Evolutionary conservation across 2,329 filamentous ascomycete genomes (phyloP), one percentile per base, ranked within the genome.

Genomic region (Fusarium sp.): DNA sequence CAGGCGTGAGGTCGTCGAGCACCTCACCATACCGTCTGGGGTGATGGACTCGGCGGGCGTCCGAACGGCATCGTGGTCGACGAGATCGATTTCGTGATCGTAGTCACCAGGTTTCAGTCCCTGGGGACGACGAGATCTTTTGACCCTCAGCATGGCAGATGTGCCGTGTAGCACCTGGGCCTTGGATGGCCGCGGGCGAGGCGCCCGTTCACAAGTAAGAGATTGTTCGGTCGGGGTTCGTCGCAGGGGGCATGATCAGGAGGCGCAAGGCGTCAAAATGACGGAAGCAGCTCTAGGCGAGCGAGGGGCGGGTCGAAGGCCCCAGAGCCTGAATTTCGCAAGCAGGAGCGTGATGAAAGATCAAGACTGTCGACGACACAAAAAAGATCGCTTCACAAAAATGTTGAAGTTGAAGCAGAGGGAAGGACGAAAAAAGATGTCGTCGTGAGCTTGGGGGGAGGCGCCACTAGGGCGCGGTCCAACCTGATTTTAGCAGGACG

Each of bases 51-150:
- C 64, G 58, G 73, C 64, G 45, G 77, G 76, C 43, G 78, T 78
- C 58, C 66, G 64, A 14, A 73, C 75, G 70, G 80, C 72, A 78
- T 85, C 85, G 66, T 86, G 84, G 81, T 94, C 92, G 75, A 94
- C 86, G 41, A 95, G 89, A 75, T 81, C 84, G 79, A 95, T 95
- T 81, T 92, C 91, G 82, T 94, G 93, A 77, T 93, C 91, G 79
- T 92, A 92, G 76, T 92, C 90, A 80, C 83, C 85, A 73, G 91
- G 89, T 80, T 88, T 87, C 67, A 91, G 84, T 66, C 85, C 84
- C 61, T 85, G 80, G 41, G 85, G 88, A 78, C 90, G 89, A 78
- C 90, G 90, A 73, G 88, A 90, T 74, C 85, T 87, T 75, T 86
- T 79, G 73, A 83, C 80, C 76, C 76, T 83, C 65, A 81, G 68